Evolutionary conservation across 352 stramenopile genomes (phyloP), one percentile per base, ranked within the genome.

Genomic region (Thraustochytrium sp.): DNA sequence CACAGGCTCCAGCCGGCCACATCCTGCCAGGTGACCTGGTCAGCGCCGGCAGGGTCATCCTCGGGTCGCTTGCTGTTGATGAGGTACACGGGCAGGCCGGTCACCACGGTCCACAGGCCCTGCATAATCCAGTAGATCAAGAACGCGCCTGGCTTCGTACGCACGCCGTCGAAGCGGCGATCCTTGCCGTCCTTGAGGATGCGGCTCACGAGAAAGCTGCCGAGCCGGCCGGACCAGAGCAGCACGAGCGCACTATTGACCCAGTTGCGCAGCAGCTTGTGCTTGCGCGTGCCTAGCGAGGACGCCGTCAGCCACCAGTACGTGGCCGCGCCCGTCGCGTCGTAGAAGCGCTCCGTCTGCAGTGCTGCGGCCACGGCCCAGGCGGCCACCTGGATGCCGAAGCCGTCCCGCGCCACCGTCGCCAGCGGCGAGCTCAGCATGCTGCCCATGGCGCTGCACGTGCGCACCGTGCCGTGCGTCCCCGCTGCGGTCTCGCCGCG

Each of bases 81-180:
- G 29, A 86, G 37, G 44, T 84, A 86, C 64, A 94, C 89, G 0
- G 91, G 88, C 3, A 95, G 86, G 46, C 88, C 82, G 8, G 92
- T 95, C 36, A 93, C 74, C 37, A 95, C 86, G 0, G 92, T 90
- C 92, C 91, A 95, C 26, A 95, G 88, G 5, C 90, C 90, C 82
- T 95, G 91, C 49, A 95, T 88, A 51, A 77, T 93, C 91, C 91
- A 95, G 23, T 92, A 90, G 0, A 85, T 88, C 36, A 95, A 86
- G 85, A 95, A 95, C 29, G 84, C 87, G 68, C 92, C 53, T 18
- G 90, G 85, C 61, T 93, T 91, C 55, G 55, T 82, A 51, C 88
- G 87, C 65, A 95, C 93, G 11, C 90, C 84, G 9, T 85, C 74
- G 74, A 95, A 95, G 49, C 92, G 90, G 44, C 87, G 91, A 85